phyloP scores from a whole-genome alignment of 2,329 filamentous ascomycete genomes.

The Raffaelea albimanens region DNA sequence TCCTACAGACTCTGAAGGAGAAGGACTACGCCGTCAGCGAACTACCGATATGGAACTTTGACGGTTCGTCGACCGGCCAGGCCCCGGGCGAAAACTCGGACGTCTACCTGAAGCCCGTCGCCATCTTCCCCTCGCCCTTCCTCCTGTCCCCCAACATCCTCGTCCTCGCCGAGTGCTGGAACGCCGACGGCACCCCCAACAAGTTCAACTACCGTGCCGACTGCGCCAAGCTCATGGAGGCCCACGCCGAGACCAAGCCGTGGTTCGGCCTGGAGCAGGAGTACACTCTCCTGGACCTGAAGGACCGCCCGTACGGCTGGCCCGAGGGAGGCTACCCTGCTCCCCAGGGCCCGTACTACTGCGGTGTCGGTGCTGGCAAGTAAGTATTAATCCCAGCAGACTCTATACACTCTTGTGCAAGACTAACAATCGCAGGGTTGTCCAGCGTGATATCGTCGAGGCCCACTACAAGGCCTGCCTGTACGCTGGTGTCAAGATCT shows the following conservation, averaged over 20 bases:
- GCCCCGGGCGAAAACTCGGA: conserved; percentile 72
- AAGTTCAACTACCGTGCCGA: conserved; percentile 98
- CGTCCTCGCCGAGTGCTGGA: conserved; percentile 91
- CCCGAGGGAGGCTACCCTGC: conserved; percentile 80
- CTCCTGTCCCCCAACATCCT: conserved; percentile 65
- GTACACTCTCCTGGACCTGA: conserved; percentile 83
- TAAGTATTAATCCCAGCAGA: no score
- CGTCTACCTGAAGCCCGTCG: conserved; percentile 34
- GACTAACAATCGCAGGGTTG: conserved; percentile 43
- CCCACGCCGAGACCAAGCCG: conserved; percentile 70
- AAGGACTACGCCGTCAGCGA: conserved; percentile 32
- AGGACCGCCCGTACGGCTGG: conserved; percentile 89
- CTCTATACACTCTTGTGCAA: no score
- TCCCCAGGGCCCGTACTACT: conserved; percentile 93
- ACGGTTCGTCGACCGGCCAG: conserved; percentile 68
- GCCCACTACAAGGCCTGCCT: conserved; percentile 65
- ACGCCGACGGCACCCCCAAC: conserved; percentile 89
- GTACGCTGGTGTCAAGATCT: conserved; percentile 86
- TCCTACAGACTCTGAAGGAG: conserved; percentile 14
- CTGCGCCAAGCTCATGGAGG: conserved; percentile 79
- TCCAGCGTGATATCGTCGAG: conserved; percentile 96
- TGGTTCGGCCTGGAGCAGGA: conserved; percentile 99
- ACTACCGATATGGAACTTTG: conserved; percentile 69
- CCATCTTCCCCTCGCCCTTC: conserved; percentile 81
- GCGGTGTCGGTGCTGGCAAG: conserved; percentile 91